A percentile compares a stretch with the other conserved stretches of the same genome.
These are phyloP conservation scores for Asterophora lycoperdoides DNA, from an alignment of 768 basidiomycete species.

Conservation along the genomic window DNA sequence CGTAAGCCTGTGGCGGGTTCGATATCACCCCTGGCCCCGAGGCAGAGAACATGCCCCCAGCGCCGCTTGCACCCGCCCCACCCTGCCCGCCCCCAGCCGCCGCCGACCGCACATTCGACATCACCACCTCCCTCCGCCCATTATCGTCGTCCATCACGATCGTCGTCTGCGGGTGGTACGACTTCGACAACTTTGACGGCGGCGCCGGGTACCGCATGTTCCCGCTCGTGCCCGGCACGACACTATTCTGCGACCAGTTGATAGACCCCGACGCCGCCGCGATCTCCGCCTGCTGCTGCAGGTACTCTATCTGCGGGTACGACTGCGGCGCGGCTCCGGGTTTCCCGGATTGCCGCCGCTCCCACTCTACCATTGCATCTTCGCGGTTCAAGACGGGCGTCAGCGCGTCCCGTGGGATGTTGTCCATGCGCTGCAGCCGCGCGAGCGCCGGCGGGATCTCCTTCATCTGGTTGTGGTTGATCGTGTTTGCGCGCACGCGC, in stretches of 20 bases:
- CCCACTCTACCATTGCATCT: slow-evolving; percentile 96
- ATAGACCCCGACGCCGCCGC: slow-evolving; percentile 59
- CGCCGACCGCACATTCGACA: slow-evolving; percentile 72
- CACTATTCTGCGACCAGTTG: slow-evolving; percentile 44
- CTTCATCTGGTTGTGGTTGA: slow-evolving; percentile 86
- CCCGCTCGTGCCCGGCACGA: slow-evolving; percentile 5
- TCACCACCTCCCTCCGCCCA: slow-evolving; percentile 60
- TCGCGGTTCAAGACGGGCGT: slow-evolving; percentile 94
- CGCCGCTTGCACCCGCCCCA: slow-evolving; percentile 26
- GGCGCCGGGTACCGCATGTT: slow-evolving; percentile 55
- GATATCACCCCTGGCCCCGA: slow-evolving; percentile 55
- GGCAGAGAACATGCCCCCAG: slow-evolving; percentile 38
- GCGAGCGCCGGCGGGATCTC: slow-evolving; percentile 93
- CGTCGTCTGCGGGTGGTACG: slow-evolving; percentile 61
- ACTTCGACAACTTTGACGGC: slow-evolving; percentile 60
- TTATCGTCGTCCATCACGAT: slow-evolving; percentile 64
- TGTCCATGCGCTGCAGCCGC: slow-evolving; percentile 86
- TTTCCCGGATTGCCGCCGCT: slow-evolving; percentile 77
- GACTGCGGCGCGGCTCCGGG: slow-evolving; percentile 59
- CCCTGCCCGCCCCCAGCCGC: slow-evolving; percentile 45
- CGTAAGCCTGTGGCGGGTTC: slow-evolving; percentile 73
- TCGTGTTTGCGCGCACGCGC: slow-evolving; percentile 84
- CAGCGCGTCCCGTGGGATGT: slow-evolving; percentile 78
- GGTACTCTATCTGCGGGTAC: slow-evolving; percentile 85
- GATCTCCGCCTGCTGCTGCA: slow-evolving; percentile 91